Percentiles rank a stretch among this genome's conserved stretches.
Conservation (phyloP, 202 grass and related monocot species). For the Hordeum pubiflorum region DNA sequence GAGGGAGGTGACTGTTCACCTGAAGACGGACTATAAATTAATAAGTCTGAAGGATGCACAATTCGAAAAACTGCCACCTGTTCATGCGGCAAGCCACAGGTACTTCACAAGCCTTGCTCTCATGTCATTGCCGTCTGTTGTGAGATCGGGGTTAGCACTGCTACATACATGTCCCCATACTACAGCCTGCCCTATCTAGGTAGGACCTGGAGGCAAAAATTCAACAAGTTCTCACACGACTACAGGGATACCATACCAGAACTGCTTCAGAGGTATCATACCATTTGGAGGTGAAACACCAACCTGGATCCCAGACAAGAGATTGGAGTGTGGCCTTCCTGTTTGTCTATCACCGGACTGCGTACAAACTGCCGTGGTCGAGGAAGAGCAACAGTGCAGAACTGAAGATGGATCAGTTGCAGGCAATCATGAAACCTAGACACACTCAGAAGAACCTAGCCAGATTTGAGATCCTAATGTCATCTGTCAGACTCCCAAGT, state of each 20-base stretch:
- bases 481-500: not conserved
- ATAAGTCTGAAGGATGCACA: not conserved
- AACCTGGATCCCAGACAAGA: conserved; percentile 24
- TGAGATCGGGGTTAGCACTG: not conserved
- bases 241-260: not conserved
- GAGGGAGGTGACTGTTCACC: not conserved
- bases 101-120: not conserved
- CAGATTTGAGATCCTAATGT: not conserved
- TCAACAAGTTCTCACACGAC: not conserved
- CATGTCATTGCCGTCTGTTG: not conserved
- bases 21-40: not conserved
- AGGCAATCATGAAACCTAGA: not conserved
- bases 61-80: not conserved
- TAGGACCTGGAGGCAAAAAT: not conserved
- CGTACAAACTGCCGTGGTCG: not conserved
- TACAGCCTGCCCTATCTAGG: not conserved
- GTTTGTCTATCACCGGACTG: not conserved
- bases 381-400: not conserved
- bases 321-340: not conserved
- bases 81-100: conserved; percentile 2
- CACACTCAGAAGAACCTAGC: not conserved
- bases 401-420: not conserved
- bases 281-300: not conserved
- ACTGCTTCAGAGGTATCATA: not conserved
- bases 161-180: conserved; percentile 9